Evolutionary conservation across 2,329 filamentous ascomycete genomes (phyloP).

Genomic region (Blumeria graminis): DNA sequence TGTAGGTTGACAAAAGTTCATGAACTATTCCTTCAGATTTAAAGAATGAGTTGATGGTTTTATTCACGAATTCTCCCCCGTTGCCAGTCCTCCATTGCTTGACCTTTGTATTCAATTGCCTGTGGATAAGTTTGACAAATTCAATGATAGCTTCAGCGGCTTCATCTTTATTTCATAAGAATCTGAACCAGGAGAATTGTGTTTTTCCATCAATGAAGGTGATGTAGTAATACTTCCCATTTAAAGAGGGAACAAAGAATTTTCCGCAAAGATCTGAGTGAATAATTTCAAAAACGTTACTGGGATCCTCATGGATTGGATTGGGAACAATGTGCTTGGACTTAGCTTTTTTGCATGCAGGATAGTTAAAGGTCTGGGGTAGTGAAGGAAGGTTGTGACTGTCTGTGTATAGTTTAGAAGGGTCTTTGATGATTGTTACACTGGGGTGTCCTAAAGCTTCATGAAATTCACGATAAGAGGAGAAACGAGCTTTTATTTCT

Average conservation of each 20-base stretch:
- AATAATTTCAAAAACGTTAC: neutral
- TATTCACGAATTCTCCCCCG: no score
- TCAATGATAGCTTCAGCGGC: constrained; percentile 1
- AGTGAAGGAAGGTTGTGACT: no score
- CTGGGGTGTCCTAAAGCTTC: no score
- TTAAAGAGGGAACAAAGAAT: neutral
- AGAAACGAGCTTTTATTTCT: no score
- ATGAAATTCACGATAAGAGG: no score
- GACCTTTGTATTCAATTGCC: neutral
- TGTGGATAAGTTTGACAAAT: neutral
- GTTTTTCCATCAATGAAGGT: neutral
- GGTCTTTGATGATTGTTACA: no score
- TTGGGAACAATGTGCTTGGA: neutral
- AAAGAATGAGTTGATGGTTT: no score
- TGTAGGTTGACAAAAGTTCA: no score
- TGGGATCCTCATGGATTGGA: neutral
- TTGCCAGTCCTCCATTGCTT: no score
- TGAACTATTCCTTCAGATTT: no score
- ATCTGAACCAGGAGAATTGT: neutral
- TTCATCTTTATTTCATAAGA: neutral
- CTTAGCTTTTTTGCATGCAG: neutral
- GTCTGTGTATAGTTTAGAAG: no score
- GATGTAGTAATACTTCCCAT: neutral
- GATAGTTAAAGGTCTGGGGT: neutral
- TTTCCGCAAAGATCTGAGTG: constrained; percentile 1